These are phyloP conservation scores for Taphrina wiesneri DNA, from an alignment of 1,139 yeast species.

Conservation along the genomic window DNA sequence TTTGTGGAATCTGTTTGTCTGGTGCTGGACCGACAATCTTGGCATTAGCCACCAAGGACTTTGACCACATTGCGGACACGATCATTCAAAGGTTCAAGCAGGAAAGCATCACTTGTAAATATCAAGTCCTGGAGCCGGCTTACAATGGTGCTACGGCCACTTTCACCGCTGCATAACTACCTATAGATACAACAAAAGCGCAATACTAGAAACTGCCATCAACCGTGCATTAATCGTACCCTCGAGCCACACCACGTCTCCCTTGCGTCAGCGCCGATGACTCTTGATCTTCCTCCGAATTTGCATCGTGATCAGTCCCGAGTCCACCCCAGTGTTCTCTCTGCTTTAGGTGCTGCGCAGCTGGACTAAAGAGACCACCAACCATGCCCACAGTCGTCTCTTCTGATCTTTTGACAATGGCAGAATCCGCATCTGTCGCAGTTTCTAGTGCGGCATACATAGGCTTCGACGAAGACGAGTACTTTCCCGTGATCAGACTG, in stretches of 20 bases:
- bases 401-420: not conserved
- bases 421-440: constrained; percentile 9
- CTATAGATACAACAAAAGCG: not conserved
- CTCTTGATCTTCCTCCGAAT: constrained; percentile 45
- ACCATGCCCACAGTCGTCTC: constrained; percentile 24
- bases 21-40: constrained; percentile 98
- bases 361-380: constrained; percentile 76
- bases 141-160: constrained; percentile 69
- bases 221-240: not conserved
- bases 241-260: constrained; percentile 28
- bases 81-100: constrained; percentile 68
- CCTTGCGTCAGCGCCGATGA: constrained; percentile 19
- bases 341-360: constrained; percentile 72
- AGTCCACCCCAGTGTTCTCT: constrained; percentile 81
- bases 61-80: constrained; percentile 75
- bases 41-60: constrained; percentile 86
- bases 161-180: not conserved
- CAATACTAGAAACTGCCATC: not conserved
- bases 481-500: constrained; percentile 83
- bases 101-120: constrained; percentile 68
- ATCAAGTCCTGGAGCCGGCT: constrained; percentile 85
- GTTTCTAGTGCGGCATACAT: constrained; percentile 13
- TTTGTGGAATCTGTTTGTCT: constrained; percentile 88
- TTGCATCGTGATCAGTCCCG: constrained; percentile 69
- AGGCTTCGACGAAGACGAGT: constrained; percentile 53